Conservation (phyloP, 306 rosid species). For the Sophora flavescens region DNA sequence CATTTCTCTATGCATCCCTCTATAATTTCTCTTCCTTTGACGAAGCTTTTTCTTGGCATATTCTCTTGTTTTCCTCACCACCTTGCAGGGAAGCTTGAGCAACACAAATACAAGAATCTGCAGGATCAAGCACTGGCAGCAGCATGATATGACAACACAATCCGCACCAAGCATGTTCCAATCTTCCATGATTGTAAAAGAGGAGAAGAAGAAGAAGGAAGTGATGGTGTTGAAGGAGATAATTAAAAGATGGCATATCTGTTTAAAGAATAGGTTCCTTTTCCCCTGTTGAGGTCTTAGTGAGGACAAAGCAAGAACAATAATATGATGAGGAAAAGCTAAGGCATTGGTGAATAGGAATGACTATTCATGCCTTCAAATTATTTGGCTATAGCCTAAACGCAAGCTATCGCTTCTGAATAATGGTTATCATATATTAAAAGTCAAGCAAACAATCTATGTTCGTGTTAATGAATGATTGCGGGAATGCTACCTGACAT, state of each 20-base stretch:
- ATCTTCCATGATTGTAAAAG: slow-evolving; percentile 72
- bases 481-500: not conserved
- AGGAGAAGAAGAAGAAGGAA: slow-evolving; percentile 7
- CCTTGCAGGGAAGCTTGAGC: slow-evolving; percentile 70
- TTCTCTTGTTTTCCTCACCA: slow-evolving; percentile 62
- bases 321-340: slow-evolving; percentile 57
- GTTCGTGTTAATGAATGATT: slow-evolving; percentile 28
- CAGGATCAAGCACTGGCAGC: slow-evolving; percentile 87
- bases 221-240: slow-evolving; percentile 41
- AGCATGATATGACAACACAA: slow-evolving; percentile 80
- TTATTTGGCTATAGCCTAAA: slow-evolving; percentile 33
- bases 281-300: slow-evolving; percentile 44
- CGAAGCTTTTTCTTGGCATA: slow-evolving; percentile 63
- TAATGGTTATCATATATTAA: slow-evolving; percentile 41
- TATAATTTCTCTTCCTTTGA: slow-evolving; percentile 47
- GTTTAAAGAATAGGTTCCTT: slow-evolving; percentile 58
- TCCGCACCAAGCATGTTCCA: slow-evolving; percentile 65
- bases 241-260: slow-evolving; percentile 49
- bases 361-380: slow-evolving; percentile 14
- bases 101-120: slow-evolving; percentile 67
- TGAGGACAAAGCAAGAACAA: slow-evolving; percentile 63
- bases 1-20: slow-evolving; percentile 44
- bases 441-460: slow-evolving; percentile 46
- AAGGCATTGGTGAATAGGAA: slow-evolving; percentile 35
- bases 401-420: slow-evolving; percentile 53